Evolutionary conservation across 2,329 filamentous ascomycete species (phyloP).

Genomic region (Atkinsonella texensis): DNA sequence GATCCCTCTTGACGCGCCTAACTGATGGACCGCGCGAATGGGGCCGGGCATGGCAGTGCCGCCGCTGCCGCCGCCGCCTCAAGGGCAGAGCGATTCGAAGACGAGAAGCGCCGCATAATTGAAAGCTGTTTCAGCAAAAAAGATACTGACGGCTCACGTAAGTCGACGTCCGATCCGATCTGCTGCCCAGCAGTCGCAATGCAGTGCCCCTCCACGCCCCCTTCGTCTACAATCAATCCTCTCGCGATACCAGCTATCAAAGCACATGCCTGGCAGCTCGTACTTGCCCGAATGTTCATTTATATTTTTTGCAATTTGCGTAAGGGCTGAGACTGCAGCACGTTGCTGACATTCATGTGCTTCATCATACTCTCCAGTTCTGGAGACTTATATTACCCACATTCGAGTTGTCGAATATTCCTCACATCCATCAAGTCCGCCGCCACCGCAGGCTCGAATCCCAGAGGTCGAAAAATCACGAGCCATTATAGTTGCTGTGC

Average conservation of each 20-base stretch:
- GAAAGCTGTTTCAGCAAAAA: slow-evolving; percentile 89
- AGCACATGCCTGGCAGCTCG: too few relatives aligned
- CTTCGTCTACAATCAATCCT: too few relatives aligned
- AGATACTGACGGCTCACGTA: slow-evolving; percentile 77
- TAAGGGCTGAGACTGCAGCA: not conserved
- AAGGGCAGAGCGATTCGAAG: slow-evolving; percentile 78
- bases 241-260: too few relatives aligned
- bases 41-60: slow-evolving; percentile 22
- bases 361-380: slow-evolving; percentile 14
- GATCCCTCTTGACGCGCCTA: slow-evolving; percentile 7
- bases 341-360: slow-evolving; percentile 7
- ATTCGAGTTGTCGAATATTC: slow-evolving; percentile 84
- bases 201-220: too few relatives aligned
- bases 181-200: not conserved
- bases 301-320: not conserved
- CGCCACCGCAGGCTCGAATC: slow-evolving; percentile 63
- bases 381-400: slow-evolving; percentile 95
- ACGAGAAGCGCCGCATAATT: slow-evolving; percentile 90
- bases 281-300: too few relatives aligned
- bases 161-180: slow-evolving; percentile 22
- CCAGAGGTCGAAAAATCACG: slow-evolving; percentile 73
- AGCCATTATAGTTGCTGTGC: slow-evolving; percentile 85
- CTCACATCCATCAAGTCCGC: slow-evolving; percentile 68
- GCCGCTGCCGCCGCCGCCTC: slow-evolving; percentile 22
- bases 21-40: slow-evolving; percentile 29